These are phyloP conservation scores for Logfia minima DNA, from an alignment of 129 eudicot genomes.

Conservation along the genomic window DNA sequence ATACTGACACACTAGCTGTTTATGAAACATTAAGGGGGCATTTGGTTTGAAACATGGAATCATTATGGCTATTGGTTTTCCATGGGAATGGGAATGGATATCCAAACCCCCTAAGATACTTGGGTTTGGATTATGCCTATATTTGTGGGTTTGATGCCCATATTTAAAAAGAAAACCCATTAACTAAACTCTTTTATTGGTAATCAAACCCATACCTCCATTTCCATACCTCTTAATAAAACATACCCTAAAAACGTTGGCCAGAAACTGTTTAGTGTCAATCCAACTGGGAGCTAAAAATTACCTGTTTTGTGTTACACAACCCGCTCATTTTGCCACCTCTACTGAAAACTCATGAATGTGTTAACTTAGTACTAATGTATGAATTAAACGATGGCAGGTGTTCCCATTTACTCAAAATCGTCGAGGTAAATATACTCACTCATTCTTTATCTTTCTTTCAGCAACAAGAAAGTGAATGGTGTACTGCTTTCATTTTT, in stretches of 20 bases:
- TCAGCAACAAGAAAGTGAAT: constrained; percentile 3
- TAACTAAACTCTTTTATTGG: background rate
- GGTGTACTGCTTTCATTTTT: constrained; percentile 5
- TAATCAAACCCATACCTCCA: background rate
- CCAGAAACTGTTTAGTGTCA: background rate
- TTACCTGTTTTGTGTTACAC: background rate
- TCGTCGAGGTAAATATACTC: constrained; percentile 24
- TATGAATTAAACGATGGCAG: constrained; percentile 18
- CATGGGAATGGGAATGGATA: background rate
- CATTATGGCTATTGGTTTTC: background rate
- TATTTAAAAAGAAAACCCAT: background rate
- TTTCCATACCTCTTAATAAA: background rate
- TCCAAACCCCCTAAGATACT: too few species aligned
- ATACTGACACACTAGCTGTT: background rate
- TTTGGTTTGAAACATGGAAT: background rate
- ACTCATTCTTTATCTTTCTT: constrained; percentile 3
- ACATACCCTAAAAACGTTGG: background rate
- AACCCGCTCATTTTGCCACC: background rate
- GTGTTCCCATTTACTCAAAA: constrained; percentile 22
- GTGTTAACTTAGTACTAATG: constrained; percentile 8
- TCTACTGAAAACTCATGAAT: background rate
- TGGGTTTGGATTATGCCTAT: background rate
- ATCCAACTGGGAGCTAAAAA: too few species aligned
- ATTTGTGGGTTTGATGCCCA: background rate
- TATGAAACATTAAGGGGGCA: background rate